A percentile compares a stretch with the other conserved stretches of the same genome.
Conservation (phyloP, 208 protist genomes). For the Herpetomonas samuelpessoai region DNA sequence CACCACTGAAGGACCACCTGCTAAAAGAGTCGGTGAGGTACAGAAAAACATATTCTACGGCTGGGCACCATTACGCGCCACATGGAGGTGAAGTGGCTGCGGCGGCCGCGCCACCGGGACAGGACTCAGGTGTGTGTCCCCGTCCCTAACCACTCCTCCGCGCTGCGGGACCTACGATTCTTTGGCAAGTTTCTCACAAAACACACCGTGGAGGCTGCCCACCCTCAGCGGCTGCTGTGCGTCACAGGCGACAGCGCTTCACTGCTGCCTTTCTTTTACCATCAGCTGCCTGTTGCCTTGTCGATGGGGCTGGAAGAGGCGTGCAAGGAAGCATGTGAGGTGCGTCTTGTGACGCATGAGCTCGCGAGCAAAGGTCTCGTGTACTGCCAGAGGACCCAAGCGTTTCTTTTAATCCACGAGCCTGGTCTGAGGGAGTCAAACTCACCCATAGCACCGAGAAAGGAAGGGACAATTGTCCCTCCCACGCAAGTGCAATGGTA, state of each 20-base stretch:
- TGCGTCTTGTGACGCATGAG: slow-evolving; percentile 30
- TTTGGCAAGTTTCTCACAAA: neutral
- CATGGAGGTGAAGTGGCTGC: too few relatives aligned
- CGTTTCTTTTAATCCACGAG: neutral
- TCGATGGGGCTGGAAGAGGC: neutral
- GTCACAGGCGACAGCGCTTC: slow-evolving; percentile 15
- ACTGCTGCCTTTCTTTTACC: slow-evolving; percentile 14
- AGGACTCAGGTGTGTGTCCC: too few relatives aligned
- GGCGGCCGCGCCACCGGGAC: too few relatives aligned
- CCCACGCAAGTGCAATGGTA: too few relatives aligned
- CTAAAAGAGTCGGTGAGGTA: too few relatives aligned
- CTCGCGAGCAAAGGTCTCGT: slow-evolving; percentile 4
- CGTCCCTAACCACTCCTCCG: too few relatives aligned
- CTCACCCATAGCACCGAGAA: neutral
- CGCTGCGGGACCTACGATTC: too few relatives aligned
- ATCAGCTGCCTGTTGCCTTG: neutral
- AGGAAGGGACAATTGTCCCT: neutral
- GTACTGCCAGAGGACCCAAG: neutral
- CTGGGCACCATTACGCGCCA: too few relatives aligned
- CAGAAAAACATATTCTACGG: too few relatives aligned
- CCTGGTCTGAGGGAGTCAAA: neutral
- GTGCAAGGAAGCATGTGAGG: neutral
- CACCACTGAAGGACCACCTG: too few relatives aligned
- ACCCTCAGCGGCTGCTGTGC: slow-evolving; percentile 16
- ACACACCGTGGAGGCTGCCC: neutral